Percentiles rank a stretch among this genome's conserved stretches.
Evolutionary conservation across 2,329 filamentous ascomycete species (phyloP).

Genomic region (Cercospora sesami): DNA sequence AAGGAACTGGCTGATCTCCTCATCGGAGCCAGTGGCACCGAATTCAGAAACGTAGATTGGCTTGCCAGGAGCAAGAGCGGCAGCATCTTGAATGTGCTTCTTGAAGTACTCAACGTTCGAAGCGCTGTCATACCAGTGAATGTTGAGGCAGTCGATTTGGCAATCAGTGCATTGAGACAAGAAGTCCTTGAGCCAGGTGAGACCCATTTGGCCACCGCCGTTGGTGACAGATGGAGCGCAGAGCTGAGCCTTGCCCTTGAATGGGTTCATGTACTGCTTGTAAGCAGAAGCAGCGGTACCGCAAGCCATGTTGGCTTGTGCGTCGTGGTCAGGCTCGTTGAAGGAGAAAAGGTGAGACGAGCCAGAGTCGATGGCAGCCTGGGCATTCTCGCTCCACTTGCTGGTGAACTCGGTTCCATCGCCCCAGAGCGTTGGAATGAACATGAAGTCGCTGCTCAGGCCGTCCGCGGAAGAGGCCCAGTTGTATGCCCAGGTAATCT

Average conservation of each 20-base stretch:
- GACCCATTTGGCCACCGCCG: constrained; percentile 51
- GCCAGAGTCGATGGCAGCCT: constrained; percentile 55
- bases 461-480: constrained; percentile 59
- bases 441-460: constrained; percentile 52
- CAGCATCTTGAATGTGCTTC: constrained; percentile 51
- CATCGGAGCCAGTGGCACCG: constrained; percentile 51
- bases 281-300: constrained; percentile 55
- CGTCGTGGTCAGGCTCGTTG: constrained; percentile 68
- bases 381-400: constrained; percentile 55
- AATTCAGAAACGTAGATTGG: constrained; percentile 67
- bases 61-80: constrained; percentile 40
- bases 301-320: constrained; percentile 62
- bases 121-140: constrained; percentile 63
- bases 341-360: constrained; percentile 62
- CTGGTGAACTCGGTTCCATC: constrained; percentile 46
- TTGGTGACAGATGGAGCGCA: constrained; percentile 64
- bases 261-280: constrained; percentile 58
- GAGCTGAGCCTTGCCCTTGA: constrained; percentile 55
- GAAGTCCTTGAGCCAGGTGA: constrained; percentile 58
- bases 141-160: constrained; percentile 58
- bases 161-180: constrained; percentile 50
- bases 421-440: constrained; percentile 64
- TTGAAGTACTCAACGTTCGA: constrained; percentile 55
- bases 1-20: constrained; percentile 53
- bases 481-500: constrained; percentile 67